Evolutionary conservation across 805 yeast species (phyloP).

Genomic region (Hanseniaspora meyeri): DNA sequence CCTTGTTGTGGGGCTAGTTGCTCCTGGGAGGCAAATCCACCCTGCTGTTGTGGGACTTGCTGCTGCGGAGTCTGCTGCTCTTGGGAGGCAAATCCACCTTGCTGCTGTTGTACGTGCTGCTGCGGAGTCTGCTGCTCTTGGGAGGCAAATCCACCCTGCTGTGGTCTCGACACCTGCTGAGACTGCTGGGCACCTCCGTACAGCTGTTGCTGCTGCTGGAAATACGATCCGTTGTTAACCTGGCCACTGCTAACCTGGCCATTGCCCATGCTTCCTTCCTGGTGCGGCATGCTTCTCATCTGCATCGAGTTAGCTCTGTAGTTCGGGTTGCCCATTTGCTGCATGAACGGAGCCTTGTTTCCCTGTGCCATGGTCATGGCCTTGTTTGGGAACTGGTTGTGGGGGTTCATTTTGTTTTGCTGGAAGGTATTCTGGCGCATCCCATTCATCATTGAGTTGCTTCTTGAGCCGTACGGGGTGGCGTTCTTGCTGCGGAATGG

Average conservation of each 20-base stretch:
- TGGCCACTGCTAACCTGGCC: slow-evolving; percentile 2
- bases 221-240: slow-evolving; percentile 9
- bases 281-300: not conserved
- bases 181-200: not conserved
- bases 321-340: not conserved
- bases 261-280: not conserved
- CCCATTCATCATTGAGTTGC: slow-evolving; percentile 33
- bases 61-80: too few relatives aligned
- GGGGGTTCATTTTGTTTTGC: not conserved
- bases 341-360: slow-evolving; percentile 2
- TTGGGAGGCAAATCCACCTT: too few relatives aligned
- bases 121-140: too few relatives aligned
- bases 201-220: slow-evolving; percentile 13
- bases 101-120: not conserved
- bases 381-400: slow-evolving; percentile 9
- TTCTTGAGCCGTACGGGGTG: slow-evolving; percentile 29
- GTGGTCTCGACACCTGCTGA: too few relatives aligned
- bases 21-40: too few relatives aligned
- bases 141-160: too few relatives aligned
- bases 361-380: slow-evolving; percentile 8
- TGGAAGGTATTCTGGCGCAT: slow-evolving; percentile 1
- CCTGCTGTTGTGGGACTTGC: not conserved
- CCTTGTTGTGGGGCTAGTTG: not conserved
- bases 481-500: slow-evolving; percentile 30
- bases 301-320: not conserved